Percentiles rank a stretch among this genome's conserved stretches.
Conservation (phyloP, 495 filamentous ascomycete species). For the Aspergillus nanangensis region DNA sequence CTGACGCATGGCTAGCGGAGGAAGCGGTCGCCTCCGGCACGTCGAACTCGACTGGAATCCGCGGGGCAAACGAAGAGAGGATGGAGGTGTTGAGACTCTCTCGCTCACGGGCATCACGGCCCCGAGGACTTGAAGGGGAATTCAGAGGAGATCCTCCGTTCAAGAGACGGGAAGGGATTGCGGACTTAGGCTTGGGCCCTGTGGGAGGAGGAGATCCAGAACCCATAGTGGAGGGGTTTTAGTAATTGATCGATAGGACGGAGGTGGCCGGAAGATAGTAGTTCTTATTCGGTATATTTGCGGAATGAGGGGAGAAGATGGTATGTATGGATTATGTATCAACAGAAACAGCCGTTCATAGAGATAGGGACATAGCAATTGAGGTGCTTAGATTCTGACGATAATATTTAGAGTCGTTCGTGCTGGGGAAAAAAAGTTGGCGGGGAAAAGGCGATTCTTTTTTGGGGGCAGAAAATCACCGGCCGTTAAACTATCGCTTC, state of each 20-base stretch:
- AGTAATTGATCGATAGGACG: background rate
- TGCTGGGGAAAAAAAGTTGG: background rate
- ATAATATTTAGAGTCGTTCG: too few species aligned
- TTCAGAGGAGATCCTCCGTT: slow-evolving; percentile 45
- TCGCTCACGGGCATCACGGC: slow-evolving; percentile 43
- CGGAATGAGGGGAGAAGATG: too few species aligned
- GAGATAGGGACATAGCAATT: too few species aligned
- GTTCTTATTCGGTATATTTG: too few species aligned
- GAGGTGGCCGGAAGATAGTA: too few species aligned
- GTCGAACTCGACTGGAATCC: slow-evolving; percentile 38
- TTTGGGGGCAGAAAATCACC: background rate
- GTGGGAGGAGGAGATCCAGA: slow-evolving; percentile 35
- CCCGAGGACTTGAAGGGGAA: slow-evolving; percentile 20
- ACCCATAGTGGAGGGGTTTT: slow-evolving; percentile 28
- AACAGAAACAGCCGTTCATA: too few species aligned
- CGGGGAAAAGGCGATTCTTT: background rate
- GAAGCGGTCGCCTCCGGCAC: slow-evolving; percentile 13
- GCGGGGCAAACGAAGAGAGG: slow-evolving; percentile 41
- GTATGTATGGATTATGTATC: too few species aligned
- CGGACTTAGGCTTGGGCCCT: slow-evolving; percentile 38
- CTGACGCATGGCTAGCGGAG: slow-evolving; percentile 18
- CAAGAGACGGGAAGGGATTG: slow-evolving; percentile 44
- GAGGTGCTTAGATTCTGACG: too few species aligned
- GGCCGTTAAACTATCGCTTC: background rate
- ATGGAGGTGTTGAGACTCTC: slow-evolving; percentile 52